phyloP scores from a whole-genome alignment of 495 filamentous ascomycete species.

The Xylaria telfairii region DNA sequence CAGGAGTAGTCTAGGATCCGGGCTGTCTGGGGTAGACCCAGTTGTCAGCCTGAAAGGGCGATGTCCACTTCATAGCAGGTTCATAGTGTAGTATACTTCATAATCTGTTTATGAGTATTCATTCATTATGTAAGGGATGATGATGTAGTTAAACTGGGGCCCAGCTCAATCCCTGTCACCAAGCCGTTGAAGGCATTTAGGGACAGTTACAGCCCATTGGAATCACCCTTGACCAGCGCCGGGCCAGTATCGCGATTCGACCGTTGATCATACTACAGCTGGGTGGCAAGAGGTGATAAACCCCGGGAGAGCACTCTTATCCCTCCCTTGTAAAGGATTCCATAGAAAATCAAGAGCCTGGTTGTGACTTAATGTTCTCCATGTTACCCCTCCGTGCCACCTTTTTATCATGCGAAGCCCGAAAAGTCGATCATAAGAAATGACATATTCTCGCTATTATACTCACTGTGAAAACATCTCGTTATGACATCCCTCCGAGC shows the following conservation, averaged over 20 bases:
- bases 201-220: neutral
- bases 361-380: conserved; percentile 33
- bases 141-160: conserved; percentile 34
- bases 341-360: neutral
- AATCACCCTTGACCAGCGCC: neutral
- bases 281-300: neutral
- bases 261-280: conserved; percentile 2
- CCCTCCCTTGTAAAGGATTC: neutral
- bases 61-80: neutral
- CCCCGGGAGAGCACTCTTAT: neutral
- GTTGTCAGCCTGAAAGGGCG: conserved; percentile 6
- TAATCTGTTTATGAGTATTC: neutral
- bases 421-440: conserved; percentile 20
- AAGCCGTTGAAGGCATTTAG: neutral
- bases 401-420: conserved; percentile 19
- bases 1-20: too few relatives aligned
- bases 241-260: neutral
- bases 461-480: conserved; percentile 18
- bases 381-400: conserved; percentile 10
- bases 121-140: conserved; percentile 21
- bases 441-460: conserved; percentile 6
- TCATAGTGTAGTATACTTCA: too few relatives aligned
- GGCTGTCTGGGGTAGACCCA: conserved; percentile 23
- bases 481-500: conserved; percentile 35
- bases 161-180: conserved; percentile 24